A percentile compares a stretch with the other conserved stretches of the same genome.
Conservation (phyloP, 2,329 filamentous ascomycete genomes). For the Paraphaeosphaeria minitans region DNA sequence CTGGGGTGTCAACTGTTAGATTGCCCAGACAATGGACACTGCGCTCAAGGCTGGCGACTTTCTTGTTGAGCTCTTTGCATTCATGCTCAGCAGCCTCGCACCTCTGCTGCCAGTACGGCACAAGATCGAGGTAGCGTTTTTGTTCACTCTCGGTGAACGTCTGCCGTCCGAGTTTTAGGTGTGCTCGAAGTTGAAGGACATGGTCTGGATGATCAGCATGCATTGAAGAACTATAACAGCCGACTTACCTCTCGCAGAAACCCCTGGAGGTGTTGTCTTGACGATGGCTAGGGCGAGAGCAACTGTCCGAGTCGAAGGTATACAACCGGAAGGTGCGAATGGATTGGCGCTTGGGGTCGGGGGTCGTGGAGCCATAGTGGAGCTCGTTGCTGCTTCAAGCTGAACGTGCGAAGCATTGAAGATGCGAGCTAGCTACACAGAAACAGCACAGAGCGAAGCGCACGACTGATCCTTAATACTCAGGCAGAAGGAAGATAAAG, state of each 20-base stretch:
- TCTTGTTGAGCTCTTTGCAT: conserved; percentile 26
- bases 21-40: conserved; percentile 28
- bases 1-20: not conserved
- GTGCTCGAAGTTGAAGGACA: conserved; percentile 40
- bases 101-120: conserved; percentile 46
- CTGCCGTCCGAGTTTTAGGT: conserved; percentile 33
- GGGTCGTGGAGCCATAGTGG: conserved; percentile 13
- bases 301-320: conserved; percentile 33
- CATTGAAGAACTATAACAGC: not conserved
- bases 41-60: conserved; percentile 35
- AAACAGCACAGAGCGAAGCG: not conserved
- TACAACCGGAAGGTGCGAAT: not conserved
- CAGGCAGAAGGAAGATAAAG: not conserved
- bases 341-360: not conserved
- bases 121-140: conserved; percentile 47
- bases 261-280: conserved; percentile 44
- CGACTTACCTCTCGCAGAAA: conserved; percentile 39
- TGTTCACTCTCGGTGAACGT: conserved; percentile 26
- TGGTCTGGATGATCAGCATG: conserved; percentile 33
- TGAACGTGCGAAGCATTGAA: not conserved
- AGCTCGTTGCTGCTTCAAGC: not conserved
- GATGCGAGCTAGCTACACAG: not conserved
- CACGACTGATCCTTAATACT: not conserved
- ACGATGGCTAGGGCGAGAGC: conserved; percentile 46
- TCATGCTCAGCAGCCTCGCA: conserved; percentile 30